Evolutionary conservation across 1,284 basidiomycete species (phyloP).

Genomic region (Athelia psychrophila): DNA sequence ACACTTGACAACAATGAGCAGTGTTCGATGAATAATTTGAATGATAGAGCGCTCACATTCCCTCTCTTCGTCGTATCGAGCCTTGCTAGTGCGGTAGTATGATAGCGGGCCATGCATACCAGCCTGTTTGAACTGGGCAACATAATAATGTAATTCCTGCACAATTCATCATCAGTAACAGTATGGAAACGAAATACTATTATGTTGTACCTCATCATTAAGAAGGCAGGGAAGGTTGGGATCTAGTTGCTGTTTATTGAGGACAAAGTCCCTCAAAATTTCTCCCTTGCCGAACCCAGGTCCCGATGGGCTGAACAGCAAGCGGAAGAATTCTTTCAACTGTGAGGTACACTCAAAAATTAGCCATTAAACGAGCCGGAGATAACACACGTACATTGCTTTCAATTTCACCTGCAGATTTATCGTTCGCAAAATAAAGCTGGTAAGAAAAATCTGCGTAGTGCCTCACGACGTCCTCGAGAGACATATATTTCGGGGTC

Average conservation of each 20-base stretch:
- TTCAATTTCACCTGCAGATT: slow-evolving; percentile 51
- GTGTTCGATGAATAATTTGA: slow-evolving; percentile 5
- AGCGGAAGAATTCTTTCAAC: neutral
- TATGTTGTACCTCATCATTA: slow-evolving; percentile 14
- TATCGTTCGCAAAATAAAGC: slow-evolving; percentile 51
- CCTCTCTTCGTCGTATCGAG: slow-evolving; percentile 59
- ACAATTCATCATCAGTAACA: neutral
- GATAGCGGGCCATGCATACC: slow-evolving; percentile 69
- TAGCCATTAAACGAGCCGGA: neutral
- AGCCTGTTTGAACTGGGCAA: slow-evolving; percentile 34
- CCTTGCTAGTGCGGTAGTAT: slow-evolving; percentile 61
- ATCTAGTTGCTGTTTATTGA: slow-evolving; percentile 6
- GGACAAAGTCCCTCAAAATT: slow-evolving; percentile 7
- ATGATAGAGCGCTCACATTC: slow-evolving; percentile 8
- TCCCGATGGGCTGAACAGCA: neutral
- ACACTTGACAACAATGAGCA: slow-evolving; percentile 1
- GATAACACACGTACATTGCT: slow-evolving; percentile 35
- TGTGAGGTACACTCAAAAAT: neutral
- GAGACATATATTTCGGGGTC: slow-evolving; percentile 39
- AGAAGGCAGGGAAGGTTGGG: slow-evolving; percentile 14
- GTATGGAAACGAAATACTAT: neutral
- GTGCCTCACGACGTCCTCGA: slow-evolving; percentile 46
- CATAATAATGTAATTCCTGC: slow-evolving; percentile 54
- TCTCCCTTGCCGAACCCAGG: slow-evolving; percentile 13
- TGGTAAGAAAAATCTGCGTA: slow-evolving; percentile 63